phyloP scores from a whole-genome alignment of 2,329 filamentous ascomycete genomes.

The Cercospora nicotianae region DNA sequence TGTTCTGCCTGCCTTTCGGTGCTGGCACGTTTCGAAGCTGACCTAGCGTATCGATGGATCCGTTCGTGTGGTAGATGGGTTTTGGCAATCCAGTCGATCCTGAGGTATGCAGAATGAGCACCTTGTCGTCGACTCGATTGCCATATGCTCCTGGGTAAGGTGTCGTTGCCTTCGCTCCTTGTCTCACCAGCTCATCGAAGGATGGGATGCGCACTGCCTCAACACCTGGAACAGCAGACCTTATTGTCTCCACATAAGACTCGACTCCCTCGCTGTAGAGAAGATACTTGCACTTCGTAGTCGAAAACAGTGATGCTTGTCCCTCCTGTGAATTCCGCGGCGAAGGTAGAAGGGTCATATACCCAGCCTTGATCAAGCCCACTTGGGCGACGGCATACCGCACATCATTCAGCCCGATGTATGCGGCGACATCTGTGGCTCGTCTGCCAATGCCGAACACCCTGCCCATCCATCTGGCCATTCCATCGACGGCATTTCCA shows the following conservation, averaged over 20 bases:
- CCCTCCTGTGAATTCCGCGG: slow-evolving; percentile 24
- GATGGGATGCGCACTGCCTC: slow-evolving; percentile 21
- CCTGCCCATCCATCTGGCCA: slow-evolving; percentile 23
- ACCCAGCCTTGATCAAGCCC: slow-evolving; percentile 30
- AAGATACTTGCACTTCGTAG: slow-evolving; percentile 22
- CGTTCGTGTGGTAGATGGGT: slow-evolving; percentile 23
- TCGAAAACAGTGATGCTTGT: slow-evolving; percentile 24
- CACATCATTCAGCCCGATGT: slow-evolving; percentile 31
- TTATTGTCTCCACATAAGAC: slow-evolving; percentile 24
- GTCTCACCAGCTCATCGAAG: slow-evolving; percentile 20
- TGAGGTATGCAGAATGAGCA: slow-evolving; percentile 26
- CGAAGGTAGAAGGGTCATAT: slow-evolving; percentile 27
- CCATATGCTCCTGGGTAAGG: slow-evolving; percentile 10
- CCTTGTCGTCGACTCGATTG: slow-evolving; percentile 16
- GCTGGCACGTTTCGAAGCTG: slow-evolving; percentile 12
- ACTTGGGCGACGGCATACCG: slow-evolving; percentile 29
- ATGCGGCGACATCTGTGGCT: slow-evolving; percentile 30
- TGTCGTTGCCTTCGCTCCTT: slow-evolving; percentile 6
- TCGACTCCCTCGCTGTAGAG: slow-evolving; percentile 24
- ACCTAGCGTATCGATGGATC: slow-evolving; percentile 21
- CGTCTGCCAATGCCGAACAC: slow-evolving; percentile 26
- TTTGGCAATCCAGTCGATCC: slow-evolving; percentile 29
- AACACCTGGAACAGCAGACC: slow-evolving; percentile 21
- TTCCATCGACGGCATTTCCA: slow-evolving; percentile 19
- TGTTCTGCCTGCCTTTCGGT: slow-evolving; percentile 16